Evolutionary conservation across 306 rosid species (phyloP).

Genomic region (Dryas octopetala): DNA sequence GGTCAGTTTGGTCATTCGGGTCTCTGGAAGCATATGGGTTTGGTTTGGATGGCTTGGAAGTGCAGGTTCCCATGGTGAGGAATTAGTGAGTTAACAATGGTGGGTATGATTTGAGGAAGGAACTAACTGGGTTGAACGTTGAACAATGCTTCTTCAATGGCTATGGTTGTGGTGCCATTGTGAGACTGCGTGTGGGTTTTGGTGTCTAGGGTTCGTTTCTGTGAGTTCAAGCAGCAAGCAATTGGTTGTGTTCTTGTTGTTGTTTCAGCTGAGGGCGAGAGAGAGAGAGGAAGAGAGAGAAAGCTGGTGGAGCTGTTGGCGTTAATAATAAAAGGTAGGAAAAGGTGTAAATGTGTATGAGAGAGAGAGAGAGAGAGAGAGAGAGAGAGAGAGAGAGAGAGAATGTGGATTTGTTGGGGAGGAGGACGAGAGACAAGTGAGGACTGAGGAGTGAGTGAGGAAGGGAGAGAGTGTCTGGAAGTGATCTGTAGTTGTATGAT

Average conservation of each 20-base stretch:
- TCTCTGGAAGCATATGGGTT: constrained; percentile 67
- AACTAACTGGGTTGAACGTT: too few species aligned
- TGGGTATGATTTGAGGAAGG: too few species aligned
- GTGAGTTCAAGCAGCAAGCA: neutral
- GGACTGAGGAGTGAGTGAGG: neutral
- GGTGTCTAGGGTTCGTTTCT: neutral
- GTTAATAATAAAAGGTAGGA: constrained; percentile 10
- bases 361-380: neutral
- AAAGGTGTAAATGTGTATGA: constrained; percentile 8
- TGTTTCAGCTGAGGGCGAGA: neutral
- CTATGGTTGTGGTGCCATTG: too few species aligned
- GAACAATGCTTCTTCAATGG: too few species aligned
- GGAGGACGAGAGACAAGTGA: neutral
- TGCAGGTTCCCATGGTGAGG: constrained; percentile 76
- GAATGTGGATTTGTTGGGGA: constrained; percentile 29
- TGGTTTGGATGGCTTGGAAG: constrained; percentile 76
- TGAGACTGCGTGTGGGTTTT: neutral
- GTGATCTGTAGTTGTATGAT: constrained; percentile 5
- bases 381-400: constrained; percentile 1
- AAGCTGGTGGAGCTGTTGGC: constrained; percentile 4
- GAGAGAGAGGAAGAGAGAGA: neutral
- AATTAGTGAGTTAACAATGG: neutral
- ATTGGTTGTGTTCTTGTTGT: neutral
- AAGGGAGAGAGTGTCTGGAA: constrained; percentile 5
- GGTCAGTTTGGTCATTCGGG: constrained; percentile 32